Evolutionary conservation across 2,329 filamentous ascomycete genomes (phyloP), one percentile per base, ranked within the genome.

Genomic region (Leptographium galeiforme): DNA sequence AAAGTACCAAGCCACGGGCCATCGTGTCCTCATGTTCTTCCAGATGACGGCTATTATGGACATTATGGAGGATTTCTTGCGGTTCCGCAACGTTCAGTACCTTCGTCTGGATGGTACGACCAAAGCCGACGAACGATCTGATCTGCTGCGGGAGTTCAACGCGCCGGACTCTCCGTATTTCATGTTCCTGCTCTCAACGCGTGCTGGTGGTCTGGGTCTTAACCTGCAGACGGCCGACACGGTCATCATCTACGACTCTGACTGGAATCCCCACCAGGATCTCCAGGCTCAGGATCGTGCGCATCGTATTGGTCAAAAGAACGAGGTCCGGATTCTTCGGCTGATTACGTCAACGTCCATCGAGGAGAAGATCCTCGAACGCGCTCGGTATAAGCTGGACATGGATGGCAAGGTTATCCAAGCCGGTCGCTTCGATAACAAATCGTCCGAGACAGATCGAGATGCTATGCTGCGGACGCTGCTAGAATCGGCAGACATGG

Each of bases 11-110:
- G 83, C 79, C 4, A 90, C 88, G 1, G 89, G 89, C 16, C 93
- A 98, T 79, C 86, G 93, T 69, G 89, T 97, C 33, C 76, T 98
- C 67, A 97, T 98, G 87, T 98, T 98, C 79, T 98, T 98, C 77
- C 93, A 98, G 68, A 98, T 98, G 93, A 98, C 93, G 5, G 90
- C 95, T 57, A 98, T 98, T 66, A 98, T 98, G 93, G 95, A 98
- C 70, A 98, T 98, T 64, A 97, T 98, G 93, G 93, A 98, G 63
- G 93, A 98, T 67, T 98, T 95, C 67, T 71, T 98, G 57, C 85
- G 91, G 4, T 85, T 89, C 63, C 81, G 88, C 59, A 85, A 84
- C 48, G 76, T 95, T 60, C 78, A 86, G 63, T 98, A 95, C 66
- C 77, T 98, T 60, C 89, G 93, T 66, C 76, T 98, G 56, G 93